Conservation (phyloP, 306 rosid species). For the Dicorynia guianensis region DNA sequence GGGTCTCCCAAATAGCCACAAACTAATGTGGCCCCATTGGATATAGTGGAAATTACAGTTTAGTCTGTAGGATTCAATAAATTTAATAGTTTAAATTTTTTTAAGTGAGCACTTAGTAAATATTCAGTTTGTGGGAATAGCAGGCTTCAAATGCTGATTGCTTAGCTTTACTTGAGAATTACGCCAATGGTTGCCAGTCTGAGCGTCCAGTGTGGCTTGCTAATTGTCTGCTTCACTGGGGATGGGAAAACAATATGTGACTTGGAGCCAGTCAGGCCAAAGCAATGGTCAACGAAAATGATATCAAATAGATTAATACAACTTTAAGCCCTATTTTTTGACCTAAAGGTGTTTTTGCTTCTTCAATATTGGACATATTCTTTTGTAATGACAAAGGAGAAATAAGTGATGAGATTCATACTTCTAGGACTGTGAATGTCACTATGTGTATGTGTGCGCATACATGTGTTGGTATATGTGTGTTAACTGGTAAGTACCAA, state of each 20-base stretch:
- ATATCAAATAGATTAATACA: slow-evolving; percentile 2
- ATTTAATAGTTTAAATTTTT: too few species aligned
- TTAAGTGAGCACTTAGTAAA: too few species aligned
- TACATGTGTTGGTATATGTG: too few species aligned
- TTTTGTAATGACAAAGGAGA: neutral
- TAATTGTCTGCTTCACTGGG: neutral
- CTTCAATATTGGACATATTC: too few species aligned
- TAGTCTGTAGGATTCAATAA: too few species aligned
- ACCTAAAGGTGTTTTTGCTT: too few species aligned
- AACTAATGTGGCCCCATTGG: too few species aligned
- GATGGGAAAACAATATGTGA: neutral
- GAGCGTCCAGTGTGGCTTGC: neutral
- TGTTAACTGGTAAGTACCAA: neutral
- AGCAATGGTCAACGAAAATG: neutral
- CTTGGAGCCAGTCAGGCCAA: neutral
- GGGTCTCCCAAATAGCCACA: too few species aligned
- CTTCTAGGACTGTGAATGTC: neutral
- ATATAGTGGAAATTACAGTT: too few species aligned
- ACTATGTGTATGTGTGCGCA: neutral
- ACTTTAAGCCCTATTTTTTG: neutral
- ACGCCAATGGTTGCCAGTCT: neutral
- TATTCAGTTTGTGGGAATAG: too few species aligned
- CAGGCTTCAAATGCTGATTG: neutral
- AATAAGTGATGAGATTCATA: neutral
- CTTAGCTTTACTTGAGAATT: neutral